phyloP scores from a whole-genome alignment of 306 rosid species.

The Vigna radiata region DNA sequence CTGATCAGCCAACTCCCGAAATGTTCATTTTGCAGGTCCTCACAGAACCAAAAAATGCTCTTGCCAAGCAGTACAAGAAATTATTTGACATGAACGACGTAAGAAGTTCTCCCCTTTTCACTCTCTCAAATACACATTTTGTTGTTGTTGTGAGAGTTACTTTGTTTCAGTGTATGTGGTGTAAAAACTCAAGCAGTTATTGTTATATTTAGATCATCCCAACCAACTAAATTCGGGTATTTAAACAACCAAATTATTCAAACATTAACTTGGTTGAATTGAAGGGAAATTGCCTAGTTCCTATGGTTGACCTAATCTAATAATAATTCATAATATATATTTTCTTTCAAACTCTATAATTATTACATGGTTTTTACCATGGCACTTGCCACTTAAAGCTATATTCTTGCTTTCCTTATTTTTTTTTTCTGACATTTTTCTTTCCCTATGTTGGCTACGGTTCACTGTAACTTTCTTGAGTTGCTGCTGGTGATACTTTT shows the following conservation, averaged over 20 bases:
- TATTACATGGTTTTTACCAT: neutral
- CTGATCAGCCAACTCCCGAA: slow-evolving; percentile 27
- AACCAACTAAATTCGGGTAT: slow-evolving; percentile 14
- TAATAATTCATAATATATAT: neutral
- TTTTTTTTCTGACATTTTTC: neutral
- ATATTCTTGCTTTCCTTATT: neutral
- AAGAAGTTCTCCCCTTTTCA: slow-evolving; percentile 42
- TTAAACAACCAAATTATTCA: neutral
- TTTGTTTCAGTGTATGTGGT: neutral
- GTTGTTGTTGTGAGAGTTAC: neutral
- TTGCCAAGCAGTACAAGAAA: slow-evolving; percentile 88
- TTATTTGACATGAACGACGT: slow-evolving; percentile 84
- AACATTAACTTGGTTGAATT: slow-evolving; percentile 24
- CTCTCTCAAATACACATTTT: neutral
- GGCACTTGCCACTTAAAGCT: neutral
- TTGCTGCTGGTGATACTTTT: neutral
- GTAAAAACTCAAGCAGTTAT: slow-evolving; percentile 1
- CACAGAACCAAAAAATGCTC: slow-evolving; percentile 83
- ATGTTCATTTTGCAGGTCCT: slow-evolving; percentile 68
- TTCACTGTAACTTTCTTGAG: slow-evolving; percentile 11
- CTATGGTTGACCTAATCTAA: slow-evolving; percentile 18
- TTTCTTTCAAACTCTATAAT: slow-evolving; percentile 11
- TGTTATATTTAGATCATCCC: slow-evolving; percentile 12
- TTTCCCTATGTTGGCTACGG: neutral
- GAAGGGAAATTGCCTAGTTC: neutral